Conservation (phyloP, 495 filamentous ascomycete genomes). For the Diplogelasinospora grovesii region DNA sequence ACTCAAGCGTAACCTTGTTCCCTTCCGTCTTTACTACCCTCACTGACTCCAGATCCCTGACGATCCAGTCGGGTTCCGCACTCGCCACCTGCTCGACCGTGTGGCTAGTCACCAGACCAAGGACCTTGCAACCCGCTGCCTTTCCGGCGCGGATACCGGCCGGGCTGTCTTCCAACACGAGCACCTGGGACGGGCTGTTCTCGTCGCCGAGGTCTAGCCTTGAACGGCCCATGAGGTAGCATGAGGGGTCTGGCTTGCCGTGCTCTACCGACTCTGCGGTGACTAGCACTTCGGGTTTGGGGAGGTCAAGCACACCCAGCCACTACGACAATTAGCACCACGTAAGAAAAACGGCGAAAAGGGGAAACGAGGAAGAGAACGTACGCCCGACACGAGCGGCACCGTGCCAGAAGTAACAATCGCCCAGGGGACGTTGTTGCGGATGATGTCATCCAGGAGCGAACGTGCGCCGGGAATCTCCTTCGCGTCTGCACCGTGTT, state of each 20-base stretch:
- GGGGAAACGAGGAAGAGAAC: slow-evolving; percentile 1
- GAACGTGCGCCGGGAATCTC: slow-evolving; percentile 66
- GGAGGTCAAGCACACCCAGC: slow-evolving; percentile 70
- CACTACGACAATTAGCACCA: slow-evolving; percentile 47
- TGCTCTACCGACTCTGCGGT: slow-evolving; percentile 77
- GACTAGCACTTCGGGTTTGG: slow-evolving; percentile 66
- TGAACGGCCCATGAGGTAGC: slow-evolving; percentile 68
- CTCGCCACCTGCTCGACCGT: slow-evolving; percentile 58
- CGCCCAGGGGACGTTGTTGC: slow-evolving; percentile 62
- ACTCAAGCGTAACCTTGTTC: slow-evolving; percentile 46
- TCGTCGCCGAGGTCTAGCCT: slow-evolving; percentile 48
- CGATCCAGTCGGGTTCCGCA: slow-evolving; percentile 82
- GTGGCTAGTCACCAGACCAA: slow-evolving; percentile 85
- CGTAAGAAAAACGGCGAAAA: background rate
- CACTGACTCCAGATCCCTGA: slow-evolving; percentile 71
- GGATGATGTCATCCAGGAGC: slow-evolving; percentile 37
- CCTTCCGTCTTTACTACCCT: slow-evolving; percentile 43
- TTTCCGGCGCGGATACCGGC: slow-evolving; percentile 88
- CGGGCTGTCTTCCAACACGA: slow-evolving; percentile 90
- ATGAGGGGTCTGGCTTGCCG: slow-evolving; percentile 85
- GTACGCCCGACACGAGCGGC: slow-evolving; percentile 64
- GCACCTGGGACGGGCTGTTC: slow-evolving; percentile 40
- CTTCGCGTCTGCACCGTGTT: slow-evolving; percentile 67
- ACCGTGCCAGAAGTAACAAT: slow-evolving; percentile 88
- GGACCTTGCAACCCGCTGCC: slow-evolving; percentile 79